Base-by-base conservation (phyloP, 345 rosid genomes). In the Gossypium stocksii region DNA sequence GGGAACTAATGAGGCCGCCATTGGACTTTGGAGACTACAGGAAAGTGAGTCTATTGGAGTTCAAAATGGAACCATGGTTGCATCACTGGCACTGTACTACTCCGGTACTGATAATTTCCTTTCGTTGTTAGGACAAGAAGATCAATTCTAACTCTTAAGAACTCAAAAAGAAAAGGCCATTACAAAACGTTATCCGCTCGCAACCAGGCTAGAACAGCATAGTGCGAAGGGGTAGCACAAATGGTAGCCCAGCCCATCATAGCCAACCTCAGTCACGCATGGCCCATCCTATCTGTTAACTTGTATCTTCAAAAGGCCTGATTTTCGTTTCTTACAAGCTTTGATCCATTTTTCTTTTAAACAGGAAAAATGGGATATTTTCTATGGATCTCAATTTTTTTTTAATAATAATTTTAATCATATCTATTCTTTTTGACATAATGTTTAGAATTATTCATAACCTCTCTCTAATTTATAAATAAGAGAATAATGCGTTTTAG, bases 21-120 rank as follows among this genome's bases (percentile, higher is more conserved):
- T 72, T 43, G 75, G 56, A 45, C 75, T 44, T 72, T 43, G 75
- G 17, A 53, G 58, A 53, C 19, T 53, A 53, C n/a, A 19, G 58
- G 58, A 17, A 19, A n/a, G 22, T 16, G 45, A 44, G 66, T 13
- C 29, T 44, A 14, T 16, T 8, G 43, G 41, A 72, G 54, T 44
- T 44, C 38, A 45, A 45, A 72, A 72, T 59, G 65, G 57, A 45
- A 45, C 41, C 74, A 70, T 70, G 46, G 16, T 4, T 46, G 41
- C 9, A 8, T 2, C 41, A 14, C 25, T 67, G 71, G 71, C 12
- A 20, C 12, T 20, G 38, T 49, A 49, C 1, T 49, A 49, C 53
- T 49, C 34, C 34, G 38, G 71, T 2, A 1, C 4, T 46, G 71
- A 38, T 51, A 17, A 29, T 16, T 46, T 14, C 9, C 34, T 14